These are phyloP conservation scores for Lactarius deliciosus DNA, from an alignment of 768 basidiomycete species.

Conservation along the genomic window DNA sequence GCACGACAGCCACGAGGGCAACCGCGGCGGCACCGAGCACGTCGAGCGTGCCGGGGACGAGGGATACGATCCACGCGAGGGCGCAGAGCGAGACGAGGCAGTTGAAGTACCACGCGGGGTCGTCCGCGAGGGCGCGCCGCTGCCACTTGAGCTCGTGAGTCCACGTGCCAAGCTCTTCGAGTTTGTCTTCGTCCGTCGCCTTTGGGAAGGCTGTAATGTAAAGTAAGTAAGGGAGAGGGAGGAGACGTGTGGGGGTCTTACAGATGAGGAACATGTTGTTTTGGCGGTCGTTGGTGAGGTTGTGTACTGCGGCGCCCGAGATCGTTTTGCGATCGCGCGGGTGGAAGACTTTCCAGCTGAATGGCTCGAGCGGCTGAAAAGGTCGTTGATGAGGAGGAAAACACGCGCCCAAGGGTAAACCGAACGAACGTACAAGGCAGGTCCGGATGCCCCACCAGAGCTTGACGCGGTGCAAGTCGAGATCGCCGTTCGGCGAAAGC, in stretches of 20 bases:
- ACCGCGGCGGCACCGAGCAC: not conserved
- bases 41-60: not conserved
- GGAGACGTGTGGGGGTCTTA: not conserved
- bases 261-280: conserved; percentile 12
- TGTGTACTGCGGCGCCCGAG: conserved; percentile 20
- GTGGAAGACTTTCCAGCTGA: conserved; percentile 24
- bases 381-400: no score
- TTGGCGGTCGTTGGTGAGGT: conserved; percentile 19
- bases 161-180: conserved; percentile 22
- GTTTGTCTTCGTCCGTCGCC: conserved; percentile 14
- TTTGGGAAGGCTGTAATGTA: conserved; percentile 2
- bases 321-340: conserved; percentile 10
- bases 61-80: conserved; percentile 21
- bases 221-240: not conserved
- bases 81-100: conserved; percentile 17
- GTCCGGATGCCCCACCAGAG: conserved; percentile 23
- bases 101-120: conserved; percentile 24
- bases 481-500: conserved; percentile 19
- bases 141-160: conserved; percentile 16
- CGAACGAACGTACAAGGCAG: conserved; percentile 16
- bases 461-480: conserved; percentile 25
- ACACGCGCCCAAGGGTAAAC: no score
- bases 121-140: conserved; percentile 15
- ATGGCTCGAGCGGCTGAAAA: conserved; percentile 26
- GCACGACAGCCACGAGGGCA: not conserved